Evolutionary conservation across 108 stramenopile species (phyloP), one percentile per base, ranked within the genome.

Genomic region (Craspedostauros australis): DNA sequence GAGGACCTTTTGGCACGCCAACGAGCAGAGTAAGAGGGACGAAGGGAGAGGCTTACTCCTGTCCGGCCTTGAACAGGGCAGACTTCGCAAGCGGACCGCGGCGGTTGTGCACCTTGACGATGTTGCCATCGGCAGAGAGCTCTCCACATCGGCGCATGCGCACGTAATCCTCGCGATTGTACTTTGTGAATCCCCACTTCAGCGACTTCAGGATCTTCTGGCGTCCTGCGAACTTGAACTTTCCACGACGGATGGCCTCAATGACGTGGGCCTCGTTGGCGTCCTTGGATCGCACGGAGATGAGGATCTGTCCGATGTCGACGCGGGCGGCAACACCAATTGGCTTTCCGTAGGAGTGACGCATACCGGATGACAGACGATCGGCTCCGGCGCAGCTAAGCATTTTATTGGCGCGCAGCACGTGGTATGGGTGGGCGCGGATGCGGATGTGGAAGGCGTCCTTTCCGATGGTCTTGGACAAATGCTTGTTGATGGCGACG

Each of bases 161-260:
- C 22, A 95, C 96, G 72, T 99, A 99, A 29, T 96, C 96, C 61
- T 94, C 95, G 62, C 95, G 91, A 22, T 79, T 77, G 62, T 86
- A 99, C 66, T 95, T 91, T 67, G 99, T 99, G 80, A 99, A 98
- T 65, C 99, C 99, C 99, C 99, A 99, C 82, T 99, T 99, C 57
- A 93, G 76, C 64, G 80, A 83, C 82, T 94, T 90, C 39, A 99
- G 81, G 74, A 99, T 98, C 85, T 99, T 99, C 87, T 99, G 99
- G 52, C 99, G 82, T 48, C 99, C 99, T 18, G 99, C 98, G 67
- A 99, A 99, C 90, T 99, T 99, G 88, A 99, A 98, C 82, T 99
- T 99, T 43, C 98, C 98, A 54, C 99, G 94, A 73, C 98, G 94
- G 53, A 99, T 93, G 18, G 98, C 98, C 75, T 98, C 97, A 60